Evolutionary conservation across 768 basidiomycete genomes (phyloP), one percentile per base, ranked within the genome.

Genomic region (Vararia minispora): DNA sequence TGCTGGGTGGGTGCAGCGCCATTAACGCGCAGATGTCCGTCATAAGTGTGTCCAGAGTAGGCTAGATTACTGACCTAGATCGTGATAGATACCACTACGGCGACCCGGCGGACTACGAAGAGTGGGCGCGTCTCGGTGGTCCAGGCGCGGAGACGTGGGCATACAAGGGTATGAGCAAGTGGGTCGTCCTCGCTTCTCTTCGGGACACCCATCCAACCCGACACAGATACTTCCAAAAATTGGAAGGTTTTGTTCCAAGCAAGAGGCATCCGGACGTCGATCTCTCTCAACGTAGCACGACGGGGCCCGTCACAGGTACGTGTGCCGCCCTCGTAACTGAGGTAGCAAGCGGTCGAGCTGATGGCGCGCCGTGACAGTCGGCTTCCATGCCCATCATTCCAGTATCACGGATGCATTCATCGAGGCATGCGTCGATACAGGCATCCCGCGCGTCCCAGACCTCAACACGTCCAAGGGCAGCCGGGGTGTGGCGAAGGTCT

Each of bases 1-100:
- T 85, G 52, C 66, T 86, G 5, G 82, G 82, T 17, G 82, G 82
- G 51, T 85, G 82, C 78, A 50, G 76, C 4, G 65, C 76, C 2
- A 69, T 81, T 33, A 84, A 85, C 47, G 80, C 79, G 1, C 55
- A 58, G 53, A 63, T 72, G 69, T n/a, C n/a, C n/a, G n/a, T n/a
- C n/a, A n/a, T 64, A 35, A 26, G 57, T 39, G 4, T 25, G 9
- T 17, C 12, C 10, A 6, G 7, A 9, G n/a, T 14, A 4, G 14
- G 10, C 21, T 18, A 13, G 16, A n/a, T n/a, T 33, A 12, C 37
- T 32, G 14, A 41, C 25, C 26, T 35, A 0, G 27, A 13, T 7
- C 25, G n/a, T 28, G 28, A 13, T 35, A 62, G 61, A 30, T 59
- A 51, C 28, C 81, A 83, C 11, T 72, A 70, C 20, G 77, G 77